Conservation (phyloP, 768 basidiomycete genomes). For the Dictyophora rubrovolvata region DNA sequence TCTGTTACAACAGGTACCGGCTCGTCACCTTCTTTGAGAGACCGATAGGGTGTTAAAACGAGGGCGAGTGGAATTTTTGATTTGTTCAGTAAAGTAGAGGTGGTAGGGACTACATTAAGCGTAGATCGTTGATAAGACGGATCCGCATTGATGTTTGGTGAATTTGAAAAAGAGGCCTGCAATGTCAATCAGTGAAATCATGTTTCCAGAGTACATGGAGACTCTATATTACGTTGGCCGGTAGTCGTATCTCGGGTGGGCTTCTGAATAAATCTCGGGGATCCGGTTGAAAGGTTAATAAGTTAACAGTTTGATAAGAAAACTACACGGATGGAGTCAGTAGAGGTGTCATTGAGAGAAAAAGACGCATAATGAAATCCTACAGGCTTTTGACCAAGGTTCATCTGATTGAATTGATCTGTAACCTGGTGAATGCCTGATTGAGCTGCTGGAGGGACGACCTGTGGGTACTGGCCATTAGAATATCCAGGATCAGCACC, state of each 20-base stretch:
- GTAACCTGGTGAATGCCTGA: slow-evolving; percentile 50
- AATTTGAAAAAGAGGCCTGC: slow-evolving; percentile 61
- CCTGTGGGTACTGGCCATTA: slow-evolving; percentile 33
- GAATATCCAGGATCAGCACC: slow-evolving; percentile 33
- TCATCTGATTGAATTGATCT: slow-evolving; percentile 87
- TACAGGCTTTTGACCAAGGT: slow-evolving; percentile 53
- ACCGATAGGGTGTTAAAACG: slow-evolving; percentile 84
- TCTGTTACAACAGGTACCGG: slow-evolving; percentile 86
- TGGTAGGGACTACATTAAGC: slow-evolving; percentile 86
- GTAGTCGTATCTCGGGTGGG: slow-evolving; percentile 85
- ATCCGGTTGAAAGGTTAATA: slow-evolving; percentile 88
- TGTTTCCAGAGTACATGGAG: background rate
- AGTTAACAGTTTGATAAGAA: slow-evolving; percentile 77
- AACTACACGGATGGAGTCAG: slow-evolving; percentile 26
- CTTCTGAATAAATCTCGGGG: slow-evolving; percentile 71
- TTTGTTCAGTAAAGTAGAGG: slow-evolving; percentile 78
- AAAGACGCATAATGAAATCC: background rate
- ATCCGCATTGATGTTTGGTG: slow-evolving; percentile 75
- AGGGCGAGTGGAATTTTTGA: slow-evolving; percentile 85
- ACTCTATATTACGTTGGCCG: slow-evolving; percentile 44
- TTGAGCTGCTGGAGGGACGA: slow-evolving; percentile 24
- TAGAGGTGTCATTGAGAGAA: background rate
- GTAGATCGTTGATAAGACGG: slow-evolving; percentile 88
- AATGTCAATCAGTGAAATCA: background rate
- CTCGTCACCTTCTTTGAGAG: slow-evolving; percentile 72